Evolutionary conservation across 108 stramenopile genomes (phyloP).

Genomic region (Fistulifera pelliculosa): DNA sequence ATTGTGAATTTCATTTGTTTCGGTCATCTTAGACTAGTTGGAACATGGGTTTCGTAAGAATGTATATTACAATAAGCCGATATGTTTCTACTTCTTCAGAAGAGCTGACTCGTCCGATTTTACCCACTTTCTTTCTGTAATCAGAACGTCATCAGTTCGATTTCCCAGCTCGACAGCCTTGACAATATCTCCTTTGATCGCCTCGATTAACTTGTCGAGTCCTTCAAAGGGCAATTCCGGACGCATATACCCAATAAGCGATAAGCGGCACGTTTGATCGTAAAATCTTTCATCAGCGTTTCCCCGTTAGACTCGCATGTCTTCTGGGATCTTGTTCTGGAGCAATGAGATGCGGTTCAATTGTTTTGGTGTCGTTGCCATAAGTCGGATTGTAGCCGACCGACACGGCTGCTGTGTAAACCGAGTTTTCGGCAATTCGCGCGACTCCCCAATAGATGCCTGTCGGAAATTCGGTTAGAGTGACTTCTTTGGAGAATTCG

Average conservation of each 20-base stretch:
- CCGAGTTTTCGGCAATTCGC: conserved; percentile 34
- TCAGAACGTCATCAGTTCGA: conserved; percentile 9
- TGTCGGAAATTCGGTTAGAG: conserved; percentile 54
- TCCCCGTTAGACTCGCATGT: conserved; percentile 57
- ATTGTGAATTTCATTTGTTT: too few relatives aligned
- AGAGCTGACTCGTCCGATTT: conserved; percentile 8
- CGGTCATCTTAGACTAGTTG: too few relatives aligned
- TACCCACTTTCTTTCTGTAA: conserved; percentile 39
- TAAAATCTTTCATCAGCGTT: conserved; percentile 75
- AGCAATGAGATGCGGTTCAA: conserved; percentile 81
- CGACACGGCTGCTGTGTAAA: conserved; percentile 49
- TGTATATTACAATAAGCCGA: too few relatives aligned
- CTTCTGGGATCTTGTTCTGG: conserved; percentile 23
- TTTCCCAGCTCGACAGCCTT: conserved; percentile 32
- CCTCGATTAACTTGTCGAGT: conserved; percentile 65
- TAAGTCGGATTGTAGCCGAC: conserved; percentile 91
- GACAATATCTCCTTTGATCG: conserved; percentile 75
- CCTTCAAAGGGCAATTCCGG: conserved; percentile 85
- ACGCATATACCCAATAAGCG: conserved; percentile 74
- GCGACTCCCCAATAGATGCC: conserved; percentile 84
- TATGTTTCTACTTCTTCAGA: too few relatives aligned
- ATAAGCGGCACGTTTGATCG: conserved; percentile 57
- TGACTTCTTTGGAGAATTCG: conserved; percentile 2
- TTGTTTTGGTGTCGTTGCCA: conserved; percentile 29
- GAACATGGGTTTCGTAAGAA: too few relatives aligned